Evolutionary conservation across 192 early-diverging fungal genomes (phyloP), one percentile per base, ranked within the genome.

Genomic region (Gonapodya sp.): DNA sequence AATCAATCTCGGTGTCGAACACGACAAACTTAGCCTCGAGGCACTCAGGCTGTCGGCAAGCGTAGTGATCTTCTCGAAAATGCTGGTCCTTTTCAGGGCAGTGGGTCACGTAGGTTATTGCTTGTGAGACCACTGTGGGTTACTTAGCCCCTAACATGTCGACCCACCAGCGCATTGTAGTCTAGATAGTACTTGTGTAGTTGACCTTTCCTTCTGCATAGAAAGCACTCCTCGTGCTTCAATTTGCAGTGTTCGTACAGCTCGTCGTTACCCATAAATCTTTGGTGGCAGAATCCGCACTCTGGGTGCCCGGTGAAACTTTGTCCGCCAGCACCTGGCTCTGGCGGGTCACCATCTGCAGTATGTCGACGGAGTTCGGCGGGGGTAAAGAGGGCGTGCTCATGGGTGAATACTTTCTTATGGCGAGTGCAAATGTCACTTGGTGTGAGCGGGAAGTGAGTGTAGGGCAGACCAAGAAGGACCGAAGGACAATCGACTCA

Each of bases 21-120:
- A 98, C 97, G 36, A 97, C 91, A 90, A 99, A 98, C 88, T 97
- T 99, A 82, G 93, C 91, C 64, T 96, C 96, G 37, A 96, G 81
- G 83, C 97, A 99, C 36, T 92, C 88, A 2, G 89, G 87, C 33
- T 96, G 87, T 79, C 85, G 84, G 85, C 97, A 99, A 24, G 92
- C 84, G 83, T 89, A 93, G 81, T 99, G 97, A 18, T 95, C 93
- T 36, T 84, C 82, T 78, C 88, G 84, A 80, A 97, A 96, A 87
- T 99, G 97, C 18, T 90, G 31, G 78, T 89, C 90, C 85, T 92
- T 78, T 36, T 24, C 8, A n/a, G n/a, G n/a, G n/a, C n/a, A n/a
- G n/a, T n/a, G n/a, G n/a, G n/a, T n/a, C n/a, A n/a, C n/a, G n/a
- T n/a, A n/a, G n/a, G n/a, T n/a, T n/a, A n/a, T n/a, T n/a, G n/a